These are phyloP conservation scores for Penicillium sp. DNA, from an alignment of 2,329 filamentous ascomycete species.

Conservation along the genomic window DNA sequence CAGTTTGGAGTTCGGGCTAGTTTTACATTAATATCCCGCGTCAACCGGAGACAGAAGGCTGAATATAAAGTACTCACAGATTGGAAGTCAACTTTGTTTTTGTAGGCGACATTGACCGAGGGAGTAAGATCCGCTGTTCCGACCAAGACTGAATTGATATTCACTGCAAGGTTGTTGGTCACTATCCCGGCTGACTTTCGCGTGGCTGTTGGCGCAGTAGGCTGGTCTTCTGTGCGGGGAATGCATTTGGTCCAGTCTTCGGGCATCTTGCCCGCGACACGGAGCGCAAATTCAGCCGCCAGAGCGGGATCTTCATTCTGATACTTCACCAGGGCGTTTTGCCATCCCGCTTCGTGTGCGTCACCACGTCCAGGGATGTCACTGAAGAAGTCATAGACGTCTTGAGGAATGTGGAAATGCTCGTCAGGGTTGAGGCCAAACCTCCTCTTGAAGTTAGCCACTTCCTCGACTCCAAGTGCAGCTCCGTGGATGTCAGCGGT, in stretches of 20 bases:
- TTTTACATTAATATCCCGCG: conserved; percentile 11
- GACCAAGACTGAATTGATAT: conserved; percentile 44
- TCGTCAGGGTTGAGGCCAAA: conserved; percentile 45
- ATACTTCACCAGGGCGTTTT: conserved; percentile 40
- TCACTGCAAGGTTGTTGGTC: conserved; percentile 45
- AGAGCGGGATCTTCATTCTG: conserved; percentile 40
- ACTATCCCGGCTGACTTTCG: conserved; percentile 43
- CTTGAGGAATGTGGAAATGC: conserved; percentile 40
- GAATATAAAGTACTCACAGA: conserved; percentile 28
- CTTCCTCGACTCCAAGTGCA: conserved; percentile 47
- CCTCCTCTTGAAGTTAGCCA: conserved; percentile 47
- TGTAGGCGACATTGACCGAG: conserved; percentile 50
- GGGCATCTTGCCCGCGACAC: conserved; percentile 43
- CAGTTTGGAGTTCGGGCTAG: conserved; percentile 24
- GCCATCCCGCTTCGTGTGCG: conserved; percentile 43
- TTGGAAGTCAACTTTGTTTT: conserved; percentile 45
- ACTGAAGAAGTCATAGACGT: conserved; percentile 46
- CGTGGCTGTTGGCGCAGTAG: conserved; percentile 44
- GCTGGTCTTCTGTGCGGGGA: conserved; percentile 40
- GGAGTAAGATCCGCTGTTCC: conserved; percentile 48
- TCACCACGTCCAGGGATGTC: conserved; percentile 43
- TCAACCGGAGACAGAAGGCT: background rate
- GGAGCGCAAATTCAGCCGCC: conserved; percentile 42
- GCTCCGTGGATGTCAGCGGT: conserved; percentile 50
- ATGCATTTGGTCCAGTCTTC: conserved; percentile 45